phyloP scores from a whole-genome alignment of 108 stramenopile genomes.

The Heterococcus sp. region DNA sequence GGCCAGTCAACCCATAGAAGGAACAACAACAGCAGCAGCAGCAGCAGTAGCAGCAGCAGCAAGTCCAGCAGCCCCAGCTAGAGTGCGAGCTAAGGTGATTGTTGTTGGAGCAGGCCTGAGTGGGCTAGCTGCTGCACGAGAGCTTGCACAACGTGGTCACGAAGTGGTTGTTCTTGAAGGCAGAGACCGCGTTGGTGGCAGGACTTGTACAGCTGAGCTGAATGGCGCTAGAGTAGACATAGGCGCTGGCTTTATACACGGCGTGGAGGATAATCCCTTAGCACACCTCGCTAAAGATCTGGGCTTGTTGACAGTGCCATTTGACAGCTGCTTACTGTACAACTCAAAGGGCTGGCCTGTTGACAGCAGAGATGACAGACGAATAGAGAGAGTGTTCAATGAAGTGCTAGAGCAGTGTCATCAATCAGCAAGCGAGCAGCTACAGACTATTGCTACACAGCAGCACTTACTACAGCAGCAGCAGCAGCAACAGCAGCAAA shows the following conservation, averaged over 20 bases:
- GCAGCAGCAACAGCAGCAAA: no score
- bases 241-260: constrained; percentile 74
- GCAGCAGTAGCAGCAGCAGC: no score
- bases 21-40: no score
- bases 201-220: constrained; percentile 7
- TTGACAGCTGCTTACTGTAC: constrained; percentile 46
- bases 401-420: constrained; percentile 57
- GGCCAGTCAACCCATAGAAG: no score
- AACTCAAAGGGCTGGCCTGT: constrained; percentile 37
- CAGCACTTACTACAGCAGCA: neutral
- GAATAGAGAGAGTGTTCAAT: constrained; percentile 53
- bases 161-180: constrained; percentile 54
- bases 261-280: constrained; percentile 69
- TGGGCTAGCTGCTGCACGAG: constrained; percentile 52
- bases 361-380: constrained; percentile 27
- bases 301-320: constrained; percentile 36
- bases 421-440: constrained; percentile 60
- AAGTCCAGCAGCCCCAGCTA: no score
- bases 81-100: constrained; percentile 26
- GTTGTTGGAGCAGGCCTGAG: constrained; percentile 54
- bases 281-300: constrained; percentile 34
- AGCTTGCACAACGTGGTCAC: constrained; percentile 52
- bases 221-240: constrained; percentile 15
- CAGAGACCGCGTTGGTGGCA: constrained; percentile 47
- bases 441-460: constrained; percentile 39